Base-by-base conservation (phyloP, 441 rosid genomes). In the Daphne laureola region DNA sequence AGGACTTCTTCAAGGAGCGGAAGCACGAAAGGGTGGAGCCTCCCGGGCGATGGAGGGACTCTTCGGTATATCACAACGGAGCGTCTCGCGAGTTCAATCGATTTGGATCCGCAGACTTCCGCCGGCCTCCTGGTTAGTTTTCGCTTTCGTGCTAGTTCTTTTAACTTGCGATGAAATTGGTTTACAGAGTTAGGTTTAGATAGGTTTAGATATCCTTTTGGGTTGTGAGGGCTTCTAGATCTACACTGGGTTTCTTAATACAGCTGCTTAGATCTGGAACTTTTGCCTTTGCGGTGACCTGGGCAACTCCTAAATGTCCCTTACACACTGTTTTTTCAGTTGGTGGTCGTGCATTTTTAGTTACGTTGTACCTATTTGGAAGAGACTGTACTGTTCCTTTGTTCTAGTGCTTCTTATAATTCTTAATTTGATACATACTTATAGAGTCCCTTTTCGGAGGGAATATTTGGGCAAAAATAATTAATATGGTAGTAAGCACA, bases 1-100 rank as follows among this genome's bases (percentile, higher is more conserved):
- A 85, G 73, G 97, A 84, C 62, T 83, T 81, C 66, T 73, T 72
- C 64, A 85, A 79, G 81, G 95, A 87, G 71, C 78, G 96, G 85
- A 87, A 82, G 86, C 78, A 84, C 86, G 92, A 84, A 25, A 77
- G 94, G 76, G 72, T 81, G 43, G 87, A 82, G 58, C 53, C 82
- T 14, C 53, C 70, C 47, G 72, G 73, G 14, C 73, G 99, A 74
- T 94, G 96, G 99, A 86, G 92, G 57, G 95, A 77, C 46, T 71
- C 82, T 47, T 43, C 68, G 50, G 54, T 72, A 14, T 71, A 71
- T 65, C 90, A 78, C 57, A 80, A 83, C 57, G 68, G 58, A 4
- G 12, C 72, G 49, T 64, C 73, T 12, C 81, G 89, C 11, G 88
- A 83, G 49, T 76, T 81, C 45, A 17, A 75, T 1, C 88, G 92